Percentiles rank a stretch among this genome's conserved stretches.
These are phyloP conservation scores for Colletotrichum coccodes DNA, from an alignment of 2,329 filamentous ascomycete genomes.

Conservation along the genomic window DNA sequence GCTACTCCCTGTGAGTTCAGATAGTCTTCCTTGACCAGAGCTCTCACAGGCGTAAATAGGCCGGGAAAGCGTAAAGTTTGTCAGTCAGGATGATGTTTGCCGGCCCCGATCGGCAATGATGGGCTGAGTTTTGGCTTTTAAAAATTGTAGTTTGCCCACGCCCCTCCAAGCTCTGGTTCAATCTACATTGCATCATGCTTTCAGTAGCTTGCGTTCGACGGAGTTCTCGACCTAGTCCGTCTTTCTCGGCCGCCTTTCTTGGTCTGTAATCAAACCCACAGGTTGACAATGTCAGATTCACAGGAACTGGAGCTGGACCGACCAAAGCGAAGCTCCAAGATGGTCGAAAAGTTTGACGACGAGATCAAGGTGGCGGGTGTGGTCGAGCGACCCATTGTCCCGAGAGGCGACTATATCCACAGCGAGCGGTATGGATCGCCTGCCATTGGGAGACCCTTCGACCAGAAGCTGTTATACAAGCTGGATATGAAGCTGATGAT, in stretches of 20 bases:
- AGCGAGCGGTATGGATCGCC: background rate
- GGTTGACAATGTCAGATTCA: background rate
- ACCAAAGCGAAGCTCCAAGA: background rate
- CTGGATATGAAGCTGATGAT: slow-evolving; percentile 37
- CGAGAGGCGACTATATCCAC: background rate
- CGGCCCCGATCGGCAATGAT: too few species aligned
- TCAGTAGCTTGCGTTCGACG: background rate
- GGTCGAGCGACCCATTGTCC: background rate
- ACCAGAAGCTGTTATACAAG: slow-evolving; percentile 40
- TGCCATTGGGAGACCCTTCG: background rate
- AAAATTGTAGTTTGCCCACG: background rate
- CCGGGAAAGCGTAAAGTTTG: background rate
- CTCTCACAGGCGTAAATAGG: background rate
- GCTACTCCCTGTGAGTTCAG: background rate
- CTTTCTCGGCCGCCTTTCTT: too few species aligned
- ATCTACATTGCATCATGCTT: too few species aligned
- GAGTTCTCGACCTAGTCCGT: background rate
- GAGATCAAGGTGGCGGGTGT: background rate
- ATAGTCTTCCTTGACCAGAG: background rate
- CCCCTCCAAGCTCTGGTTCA: too few species aligned
- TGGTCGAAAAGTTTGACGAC: slow-evolving; percentile 2
- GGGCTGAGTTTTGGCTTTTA: too few species aligned
- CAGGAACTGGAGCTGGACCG: background rate
- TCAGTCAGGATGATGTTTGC: background rate
- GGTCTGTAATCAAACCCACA: background rate